Evolutionary conservation across 805 yeast genomes (phyloP).

Genomic region (Sugiyamaella americana): DNA sequence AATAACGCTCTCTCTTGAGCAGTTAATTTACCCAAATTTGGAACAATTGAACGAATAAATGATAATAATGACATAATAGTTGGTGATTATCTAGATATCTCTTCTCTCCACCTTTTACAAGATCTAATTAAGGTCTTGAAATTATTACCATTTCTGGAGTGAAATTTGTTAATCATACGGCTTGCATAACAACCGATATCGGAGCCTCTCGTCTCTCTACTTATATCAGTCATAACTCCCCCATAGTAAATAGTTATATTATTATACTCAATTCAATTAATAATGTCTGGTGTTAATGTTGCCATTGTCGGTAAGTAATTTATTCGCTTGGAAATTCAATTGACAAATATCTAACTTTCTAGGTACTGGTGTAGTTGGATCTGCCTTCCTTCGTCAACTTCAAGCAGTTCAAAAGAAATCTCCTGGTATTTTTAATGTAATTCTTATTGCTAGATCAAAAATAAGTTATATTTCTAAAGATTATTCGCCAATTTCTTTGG

Average conservation of each 20-base stretch:
- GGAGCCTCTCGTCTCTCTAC: no score
- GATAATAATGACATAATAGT: neutral
- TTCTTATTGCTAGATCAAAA: slow-evolving; percentile 69
- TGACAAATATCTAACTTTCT: neutral
- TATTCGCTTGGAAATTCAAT: neutral
- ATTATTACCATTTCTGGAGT: no score
- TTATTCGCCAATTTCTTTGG: slow-evolving; percentile 63
- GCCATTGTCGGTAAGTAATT: slow-evolving; percentile 55
- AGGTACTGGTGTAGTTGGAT: slow-evolving; percentile 94
- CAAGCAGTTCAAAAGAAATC: slow-evolving; percentile 42
- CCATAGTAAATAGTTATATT: neutral
- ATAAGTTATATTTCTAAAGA: slow-evolving; percentile 64
- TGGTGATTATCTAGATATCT: no score
- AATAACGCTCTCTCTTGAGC: slow-evolving; percentile 23
- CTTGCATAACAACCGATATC: neutral
- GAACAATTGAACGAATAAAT: neutral
- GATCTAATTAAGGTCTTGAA: no score
- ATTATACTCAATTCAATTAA: neutral
- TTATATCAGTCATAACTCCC: no score
- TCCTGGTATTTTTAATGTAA: slow-evolving; percentile 67
- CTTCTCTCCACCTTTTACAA: no score
- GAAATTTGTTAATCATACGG: no score
- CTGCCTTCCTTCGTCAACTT: slow-evolving; percentile 82
- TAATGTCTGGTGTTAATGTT: slow-evolving; percentile 43
- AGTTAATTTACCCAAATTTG: neutral